These are phyloP conservation scores for Leccinum truebloodii DNA, from an alignment of 768 basidiomycete species.

Conservation along the genomic window DNA sequence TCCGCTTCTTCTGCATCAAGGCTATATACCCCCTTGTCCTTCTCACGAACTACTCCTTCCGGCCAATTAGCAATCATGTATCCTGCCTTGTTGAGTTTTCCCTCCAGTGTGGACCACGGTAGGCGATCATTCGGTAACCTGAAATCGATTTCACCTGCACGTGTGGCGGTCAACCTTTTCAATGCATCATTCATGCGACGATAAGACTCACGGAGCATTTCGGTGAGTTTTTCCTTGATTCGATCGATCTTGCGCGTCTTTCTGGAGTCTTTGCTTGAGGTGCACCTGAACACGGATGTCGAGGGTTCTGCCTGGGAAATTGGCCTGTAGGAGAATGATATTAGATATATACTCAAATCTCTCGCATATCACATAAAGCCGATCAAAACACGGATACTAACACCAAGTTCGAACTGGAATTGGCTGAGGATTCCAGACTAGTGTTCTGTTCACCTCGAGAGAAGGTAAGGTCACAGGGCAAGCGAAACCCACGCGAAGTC, in stretches of 20 bases:
- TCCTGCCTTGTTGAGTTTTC: background rate
- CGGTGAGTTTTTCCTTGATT: background rate
- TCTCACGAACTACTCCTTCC: background rate
- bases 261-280: background rate
- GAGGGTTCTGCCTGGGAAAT: background rate
- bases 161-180: background rate
- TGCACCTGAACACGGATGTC: background rate
- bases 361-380: too few species aligned
- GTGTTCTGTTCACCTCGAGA: too few species aligned
- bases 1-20: background rate
- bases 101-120: background rate
- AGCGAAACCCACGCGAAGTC: too few species aligned
- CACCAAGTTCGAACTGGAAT: too few species aligned
- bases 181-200: background rate
- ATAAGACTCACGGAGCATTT: background rate
- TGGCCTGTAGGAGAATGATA: background rate
- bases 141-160: background rate
- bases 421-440: too few species aligned
- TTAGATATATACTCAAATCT: too few species aligned
- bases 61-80: background rate
- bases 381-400: too few species aligned
- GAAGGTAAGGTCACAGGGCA: too few species aligned
- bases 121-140: background rate
- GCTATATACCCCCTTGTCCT: background rate
- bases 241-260: background rate